Evolutionary conservation across 148 eudicot genomes (phyloP), one percentile per base, ranked within the genome.

Genomic region (Arctostaphylos glauca): DNA sequence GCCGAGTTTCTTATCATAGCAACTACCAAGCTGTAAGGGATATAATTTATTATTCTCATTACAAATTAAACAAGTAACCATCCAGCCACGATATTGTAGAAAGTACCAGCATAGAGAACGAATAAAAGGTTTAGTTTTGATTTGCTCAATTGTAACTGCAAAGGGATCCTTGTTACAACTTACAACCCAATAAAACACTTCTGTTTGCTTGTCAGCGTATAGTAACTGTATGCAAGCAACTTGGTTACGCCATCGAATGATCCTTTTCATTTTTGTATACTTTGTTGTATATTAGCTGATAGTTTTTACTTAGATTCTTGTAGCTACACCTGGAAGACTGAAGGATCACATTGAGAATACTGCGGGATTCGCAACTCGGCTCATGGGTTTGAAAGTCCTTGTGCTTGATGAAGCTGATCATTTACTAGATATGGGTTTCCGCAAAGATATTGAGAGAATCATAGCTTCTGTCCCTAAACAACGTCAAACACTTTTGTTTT

Each of bases 321-420:
- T 96, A 58, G 99, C 99, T 52, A 96, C 99, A 83, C 99, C 98
- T 86, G 99, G 99, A 88, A 89, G 99, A 85, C 93, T 96, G 31
- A 88, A 81, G 85, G 99, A 96, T 86, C 99, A 96, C 86, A 81
- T 92, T 77, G 98, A 94, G 87, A 96, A 96, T 84, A 96, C 99
- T 70, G 75, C 95, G 68, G 98, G 99, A 82, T 96, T 96, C 83
- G 93, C 95, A 23, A 94, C 91, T 70, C 91, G 97, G 80, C 90
- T 96, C 60, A 93, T 88, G 95, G 99, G 99, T 54, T 92, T 96
- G 81, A 96, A 96, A 91, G 92, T 94, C 25, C 96, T 96, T 80
- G 95, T 96, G 79, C 98, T 96, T 68, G 99, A 96, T 86, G 99
- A 96, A 90, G 99, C 99, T 67, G 99, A 96, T 91, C 98, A 92